Evolutionary conservation across 768 basidiomycete species (phyloP).

Genomic region (Pholiota conissans): DNA sequence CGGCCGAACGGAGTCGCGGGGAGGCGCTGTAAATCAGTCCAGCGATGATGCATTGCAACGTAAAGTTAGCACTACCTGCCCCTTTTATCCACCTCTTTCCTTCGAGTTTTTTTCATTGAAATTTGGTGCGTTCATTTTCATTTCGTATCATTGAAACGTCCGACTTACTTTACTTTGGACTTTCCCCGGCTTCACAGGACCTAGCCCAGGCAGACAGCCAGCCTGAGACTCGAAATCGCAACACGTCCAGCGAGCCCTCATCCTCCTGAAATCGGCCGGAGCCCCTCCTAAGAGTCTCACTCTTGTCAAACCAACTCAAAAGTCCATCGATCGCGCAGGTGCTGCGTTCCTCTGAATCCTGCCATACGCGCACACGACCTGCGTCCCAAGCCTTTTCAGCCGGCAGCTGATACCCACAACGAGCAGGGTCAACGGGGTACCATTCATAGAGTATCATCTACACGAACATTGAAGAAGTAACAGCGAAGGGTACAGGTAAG

Average conservation of each 20-base stretch:
- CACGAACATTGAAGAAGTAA: no score
- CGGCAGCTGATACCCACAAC: no score
- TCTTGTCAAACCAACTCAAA: no score
- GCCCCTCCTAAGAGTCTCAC: neutral
- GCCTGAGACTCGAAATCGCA: neutral
- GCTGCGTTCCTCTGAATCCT: neutral
- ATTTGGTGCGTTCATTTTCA: neutral
- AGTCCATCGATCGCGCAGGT: no score
- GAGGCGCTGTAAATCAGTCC: slow-evolving; percentile 3
- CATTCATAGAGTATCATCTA: no score
- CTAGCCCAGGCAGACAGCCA: neutral
- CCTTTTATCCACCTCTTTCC: slow-evolving; percentile 10
- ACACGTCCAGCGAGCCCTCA: neutral
- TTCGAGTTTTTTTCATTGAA: neutral
- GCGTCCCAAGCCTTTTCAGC: neutral
- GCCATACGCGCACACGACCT: neutral
- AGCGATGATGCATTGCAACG: no score
- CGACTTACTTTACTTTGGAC: no score
- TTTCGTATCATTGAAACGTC: neutral
- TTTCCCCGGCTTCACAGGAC: neutral
- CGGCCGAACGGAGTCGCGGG: slow-evolving; percentile 15
- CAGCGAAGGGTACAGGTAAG: no score
- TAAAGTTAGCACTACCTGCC: slow-evolving; percentile 21
- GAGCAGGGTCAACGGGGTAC: no score
- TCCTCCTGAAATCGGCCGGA: neutral